These are phyloP conservation scores for Fusarium coicis DNA, from an alignment of 2,329 filamentous ascomycete genomes.

Conservation along the genomic window DNA sequence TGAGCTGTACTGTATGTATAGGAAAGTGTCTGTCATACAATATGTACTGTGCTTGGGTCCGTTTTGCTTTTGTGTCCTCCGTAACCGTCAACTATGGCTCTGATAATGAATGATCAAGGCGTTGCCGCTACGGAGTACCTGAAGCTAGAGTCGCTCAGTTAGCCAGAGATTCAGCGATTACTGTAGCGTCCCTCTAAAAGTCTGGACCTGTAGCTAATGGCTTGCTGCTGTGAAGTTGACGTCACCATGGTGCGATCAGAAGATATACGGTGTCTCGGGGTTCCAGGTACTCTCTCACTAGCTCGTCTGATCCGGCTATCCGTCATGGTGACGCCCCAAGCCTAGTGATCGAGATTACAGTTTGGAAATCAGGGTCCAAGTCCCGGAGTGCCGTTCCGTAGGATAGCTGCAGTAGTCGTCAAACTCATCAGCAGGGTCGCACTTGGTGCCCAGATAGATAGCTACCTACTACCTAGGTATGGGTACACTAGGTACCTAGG, in stretches of 20 bases:
- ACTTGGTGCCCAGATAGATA: not conserved
- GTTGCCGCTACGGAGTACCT: constrained; percentile 22
- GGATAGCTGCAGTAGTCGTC: constrained; percentile 20
- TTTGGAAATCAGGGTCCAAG: constrained; percentile 47
- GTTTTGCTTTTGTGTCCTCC: constrained; percentile 11
- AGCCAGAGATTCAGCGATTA: constrained; percentile 3
- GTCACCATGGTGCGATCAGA: constrained; percentile 44
- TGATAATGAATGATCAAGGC: not conserved
- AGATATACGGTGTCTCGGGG: constrained; percentile 34
- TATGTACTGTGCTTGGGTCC: not conserved
- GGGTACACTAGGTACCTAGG: no score
- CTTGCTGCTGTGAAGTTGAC: constrained; percentile 35
- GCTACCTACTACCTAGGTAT: not conserved
- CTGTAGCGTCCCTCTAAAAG: constrained; percentile 4
- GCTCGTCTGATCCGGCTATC: constrained; percentile 28
- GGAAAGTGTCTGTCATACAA: constrained; percentile 17
- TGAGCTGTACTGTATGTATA: constrained; percentile 9
- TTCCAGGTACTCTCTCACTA: constrained; percentile 21
- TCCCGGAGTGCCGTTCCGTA: constrained; percentile 32
- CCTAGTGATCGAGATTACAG: constrained; percentile 47
- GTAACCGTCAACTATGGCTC: constrained; percentile 1
- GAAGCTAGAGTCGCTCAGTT: constrained; percentile 1
- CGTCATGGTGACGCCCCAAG: constrained; percentile 42
- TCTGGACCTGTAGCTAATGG: constrained; percentile 25
- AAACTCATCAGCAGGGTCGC: constrained; percentile 9